Evolutionary conservation across 2,329 filamentous ascomycete species (phyloP).

Genomic region (Graphiopsis chlorocephala): DNA sequence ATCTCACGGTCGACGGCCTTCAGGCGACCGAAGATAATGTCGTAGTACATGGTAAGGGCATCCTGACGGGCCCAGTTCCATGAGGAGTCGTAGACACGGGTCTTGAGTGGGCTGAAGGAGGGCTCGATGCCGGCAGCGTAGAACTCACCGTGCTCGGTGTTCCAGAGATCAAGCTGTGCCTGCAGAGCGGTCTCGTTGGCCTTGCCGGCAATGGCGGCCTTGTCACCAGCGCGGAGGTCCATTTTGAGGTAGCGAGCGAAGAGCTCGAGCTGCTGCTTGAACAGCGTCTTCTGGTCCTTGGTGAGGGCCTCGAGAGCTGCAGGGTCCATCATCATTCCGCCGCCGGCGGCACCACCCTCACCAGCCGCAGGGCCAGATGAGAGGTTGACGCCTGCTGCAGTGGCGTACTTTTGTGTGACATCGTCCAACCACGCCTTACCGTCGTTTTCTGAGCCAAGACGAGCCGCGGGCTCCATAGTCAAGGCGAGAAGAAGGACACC

Average conservation of each 20-base stretch:
- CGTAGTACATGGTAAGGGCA: constrained; percentile 96
- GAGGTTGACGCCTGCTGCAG: constrained; percentile 77
- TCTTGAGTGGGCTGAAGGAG: constrained; percentile 88
- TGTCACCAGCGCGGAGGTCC: constrained; percentile 94
- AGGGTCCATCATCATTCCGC: constrained; percentile 99
- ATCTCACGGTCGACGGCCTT: constrained; percentile 95
- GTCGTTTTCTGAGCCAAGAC: constrained; percentile 84
- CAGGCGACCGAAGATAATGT: constrained; percentile 95
- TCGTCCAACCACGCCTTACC: constrained; percentile 91
- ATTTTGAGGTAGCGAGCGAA: constrained; percentile 95
- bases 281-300: constrained; percentile 90
- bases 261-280: constrained; percentile 97
- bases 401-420: constrained; percentile 84
- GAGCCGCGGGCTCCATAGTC: constrained; percentile 86
- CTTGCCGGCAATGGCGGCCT: constrained; percentile 80
- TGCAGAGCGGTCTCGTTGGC: constrained; percentile 86
- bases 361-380: constrained; percentile 69
- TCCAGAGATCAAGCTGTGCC: constrained; percentile 91
- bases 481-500: constrained; percentile 83
- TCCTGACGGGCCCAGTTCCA: constrained; percentile 99
- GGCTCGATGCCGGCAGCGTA: constrained; percentile 94
- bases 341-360: constrained; percentile 67
- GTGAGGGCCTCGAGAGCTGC: constrained; percentile 94
- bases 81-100: constrained; percentile 92
- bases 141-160: constrained; percentile 90